Evolutionary conservation across 352 stramenopile species (phyloP), one percentile per base, ranked within the genome.

Genomic region (Ophiocytium majus): DNA sequence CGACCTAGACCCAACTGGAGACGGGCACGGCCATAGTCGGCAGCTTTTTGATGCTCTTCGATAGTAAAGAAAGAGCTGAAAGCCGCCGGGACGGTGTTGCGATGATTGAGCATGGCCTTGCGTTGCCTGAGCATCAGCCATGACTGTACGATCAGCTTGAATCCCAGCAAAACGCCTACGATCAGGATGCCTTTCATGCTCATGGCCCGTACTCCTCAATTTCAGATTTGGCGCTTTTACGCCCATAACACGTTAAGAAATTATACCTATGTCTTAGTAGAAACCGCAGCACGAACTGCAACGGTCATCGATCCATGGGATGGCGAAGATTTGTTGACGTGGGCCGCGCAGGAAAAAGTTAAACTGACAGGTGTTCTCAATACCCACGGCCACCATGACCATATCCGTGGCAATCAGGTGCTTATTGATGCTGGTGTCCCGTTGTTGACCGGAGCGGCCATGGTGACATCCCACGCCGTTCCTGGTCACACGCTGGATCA

Each of bases 401-500:
- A 71, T 71, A 28, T 71, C 23, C 23, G 57, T 23, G 57, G 57
- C 23, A 71, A 71, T 71, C 19, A 71, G 28, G 57, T 23, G 57
- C 57, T 71, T 28, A 28, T 71, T 71, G 19, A 28, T 28, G 19
- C 28, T 71, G 23, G 23, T 28, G 57, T 23, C 28, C 19, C 57
- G 19, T 28, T 28, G 57, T 23, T 71, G 19, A 71, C 23, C 23
- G 57, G 28, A 23, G 19, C 28, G 57, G 57, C 23, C 28, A 23
- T 28, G 28, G 57, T 71, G 19, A 71, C 57, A 71, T 23, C 23
- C 23, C 57, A 23, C 57, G 23, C 57, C 57, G 23, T 28, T 71
- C 57, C 57, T 71, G 57, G 57, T 28, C 57, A 71, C 28, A 71
- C 57, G 28, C 57, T 71, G 19, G 57, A 71, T 71, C 57, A 71